phyloP scores from a whole-genome alignment of 768 basidiomycete genomes.

The Phylloporus sp. region DNA sequence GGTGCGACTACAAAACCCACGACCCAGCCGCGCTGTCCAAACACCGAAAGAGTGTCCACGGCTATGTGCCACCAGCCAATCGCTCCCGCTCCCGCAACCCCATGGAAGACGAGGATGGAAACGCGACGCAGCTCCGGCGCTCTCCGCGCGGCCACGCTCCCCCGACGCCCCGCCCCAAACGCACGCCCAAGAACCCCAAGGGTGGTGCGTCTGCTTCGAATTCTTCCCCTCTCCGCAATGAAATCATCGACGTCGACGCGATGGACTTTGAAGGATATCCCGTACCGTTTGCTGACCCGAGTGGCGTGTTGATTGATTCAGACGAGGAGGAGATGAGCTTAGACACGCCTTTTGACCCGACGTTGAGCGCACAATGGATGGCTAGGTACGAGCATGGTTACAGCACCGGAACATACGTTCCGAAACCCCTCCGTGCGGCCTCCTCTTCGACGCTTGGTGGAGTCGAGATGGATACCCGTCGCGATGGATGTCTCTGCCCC shows the following conservation, averaged over 20 bases:
- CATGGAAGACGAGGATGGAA: neutral
- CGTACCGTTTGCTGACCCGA: neutral
- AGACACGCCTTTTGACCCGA: conserved; percentile 2
- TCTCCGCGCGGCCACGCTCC: neutral
- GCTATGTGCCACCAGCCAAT: conserved; percentile 13
- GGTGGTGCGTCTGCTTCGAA: neutral
- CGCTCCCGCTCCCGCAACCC: neutral
- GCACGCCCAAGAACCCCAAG: neutral
- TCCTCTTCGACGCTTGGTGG: neutral
- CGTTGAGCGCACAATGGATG: conserved; percentile 13
- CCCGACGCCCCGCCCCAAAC: neutral
- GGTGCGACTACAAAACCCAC: conserved; percentile 20
- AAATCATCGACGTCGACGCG: neutral
- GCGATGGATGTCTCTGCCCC: conserved; percentile 18
- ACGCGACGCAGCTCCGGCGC: neutral
- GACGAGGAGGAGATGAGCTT: conserved; percentile 9
- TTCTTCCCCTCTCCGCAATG: neutral
- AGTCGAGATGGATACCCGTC: neutral
- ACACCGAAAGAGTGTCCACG: conserved; percentile 24
- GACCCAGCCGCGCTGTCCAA: conserved; percentile 27
- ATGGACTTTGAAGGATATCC: neutral
- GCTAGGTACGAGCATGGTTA: conserved; percentile 10
- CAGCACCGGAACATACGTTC: neutral
- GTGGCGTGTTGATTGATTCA: neutral
- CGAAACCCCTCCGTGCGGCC: neutral